Conservation (phyloP, 2,329 filamentous ascomycete species). For the Penicillium rolfsii region DNA sequence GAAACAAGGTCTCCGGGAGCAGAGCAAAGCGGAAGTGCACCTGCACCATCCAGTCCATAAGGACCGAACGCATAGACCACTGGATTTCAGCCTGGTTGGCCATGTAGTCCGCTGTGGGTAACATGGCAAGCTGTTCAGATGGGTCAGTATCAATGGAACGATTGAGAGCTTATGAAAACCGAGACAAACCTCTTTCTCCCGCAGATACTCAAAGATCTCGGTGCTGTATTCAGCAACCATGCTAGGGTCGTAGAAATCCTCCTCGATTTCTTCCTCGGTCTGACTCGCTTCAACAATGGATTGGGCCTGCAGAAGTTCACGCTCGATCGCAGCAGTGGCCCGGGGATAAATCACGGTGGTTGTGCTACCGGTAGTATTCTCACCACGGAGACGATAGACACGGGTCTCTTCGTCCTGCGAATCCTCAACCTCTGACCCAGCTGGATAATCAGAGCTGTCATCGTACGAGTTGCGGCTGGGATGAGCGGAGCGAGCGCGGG, state of each 20-base stretch:
- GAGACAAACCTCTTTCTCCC: constrained; percentile 73
- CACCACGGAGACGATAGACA: constrained; percentile 74
- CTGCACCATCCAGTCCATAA: constrained; percentile 98
- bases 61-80: constrained; percentile 96
- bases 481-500: background rate
- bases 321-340: constrained; percentile 57
- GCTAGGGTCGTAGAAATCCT: constrained; percentile 89
- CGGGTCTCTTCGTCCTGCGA: constrained; percentile 75
- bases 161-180: background rate
- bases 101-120: constrained; percentile 94
- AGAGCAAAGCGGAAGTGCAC: constrained; percentile 90
- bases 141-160: constrained; percentile 13
- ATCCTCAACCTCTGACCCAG: constrained; percentile 57
- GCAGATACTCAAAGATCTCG: constrained; percentile 94
- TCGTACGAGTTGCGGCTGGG: background rate
- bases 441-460: constrained; percentile 4
- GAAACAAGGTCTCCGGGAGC: constrained; percentile 90
- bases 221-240: constrained; percentile 98
- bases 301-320: constrained; percentile 72
- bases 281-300: constrained; percentile 67
- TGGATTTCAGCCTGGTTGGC: constrained; percentile 95
- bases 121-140: constrained; percentile 68
- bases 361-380: constrained; percentile 69
- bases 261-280: constrained; percentile 75
- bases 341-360: constrained; percentile 73